Percentiles rank a stretch among this genome's conserved stretches.
Conservation (phyloP, 805 yeast genomes). For the Sugiyamaella mastotermitis region DNA sequence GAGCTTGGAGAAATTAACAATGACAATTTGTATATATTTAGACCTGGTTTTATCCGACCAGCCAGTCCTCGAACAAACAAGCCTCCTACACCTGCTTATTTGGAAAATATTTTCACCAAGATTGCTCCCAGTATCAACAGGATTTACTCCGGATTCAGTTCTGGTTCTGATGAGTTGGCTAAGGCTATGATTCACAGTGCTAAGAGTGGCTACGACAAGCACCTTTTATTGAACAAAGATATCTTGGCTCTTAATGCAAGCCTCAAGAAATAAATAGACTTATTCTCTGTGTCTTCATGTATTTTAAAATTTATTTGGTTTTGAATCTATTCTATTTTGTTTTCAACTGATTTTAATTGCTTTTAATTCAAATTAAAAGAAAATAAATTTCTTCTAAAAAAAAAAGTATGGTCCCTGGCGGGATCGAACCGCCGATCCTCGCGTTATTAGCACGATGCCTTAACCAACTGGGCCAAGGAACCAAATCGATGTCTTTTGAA, state of each 20-base stretch:
- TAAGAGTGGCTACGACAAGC: not conserved
- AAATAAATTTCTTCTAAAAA: too few species aligned
- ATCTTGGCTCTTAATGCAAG: not conserved
- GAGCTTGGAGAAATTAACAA: conserved; percentile 1
- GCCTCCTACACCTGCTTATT: conserved; percentile 1
- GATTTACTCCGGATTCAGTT: not conserved
- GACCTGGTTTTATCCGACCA: conserved; percentile 11
- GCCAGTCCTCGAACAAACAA: not conserved
- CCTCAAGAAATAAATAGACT: not conserved
- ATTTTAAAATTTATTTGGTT: too few species aligned
- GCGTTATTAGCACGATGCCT: conserved; percentile 15
- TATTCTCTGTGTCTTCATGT: too few species aligned
- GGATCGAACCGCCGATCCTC: conserved; percentile 15
- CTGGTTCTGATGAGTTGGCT: conserved; percentile 5
- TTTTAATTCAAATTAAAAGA: too few species aligned
- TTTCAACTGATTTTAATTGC: too few species aligned
- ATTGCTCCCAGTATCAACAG: conserved; percentile 3
- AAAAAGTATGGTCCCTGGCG: conserved; percentile 12
- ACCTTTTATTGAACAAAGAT: conserved; percentile 5
- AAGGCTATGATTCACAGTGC: conserved; percentile 7
- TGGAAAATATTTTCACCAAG: conserved; percentile 1
- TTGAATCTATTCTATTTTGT: too few species aligned
- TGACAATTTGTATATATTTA: conserved; percentile 2
- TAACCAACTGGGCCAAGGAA: conserved; percentile 14
- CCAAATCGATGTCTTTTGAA: too few species aligned